Base-by-base conservation (phyloP, 2,329 filamentous ascomycete genomes). In the Paramyrothecium roridum region DNA sequence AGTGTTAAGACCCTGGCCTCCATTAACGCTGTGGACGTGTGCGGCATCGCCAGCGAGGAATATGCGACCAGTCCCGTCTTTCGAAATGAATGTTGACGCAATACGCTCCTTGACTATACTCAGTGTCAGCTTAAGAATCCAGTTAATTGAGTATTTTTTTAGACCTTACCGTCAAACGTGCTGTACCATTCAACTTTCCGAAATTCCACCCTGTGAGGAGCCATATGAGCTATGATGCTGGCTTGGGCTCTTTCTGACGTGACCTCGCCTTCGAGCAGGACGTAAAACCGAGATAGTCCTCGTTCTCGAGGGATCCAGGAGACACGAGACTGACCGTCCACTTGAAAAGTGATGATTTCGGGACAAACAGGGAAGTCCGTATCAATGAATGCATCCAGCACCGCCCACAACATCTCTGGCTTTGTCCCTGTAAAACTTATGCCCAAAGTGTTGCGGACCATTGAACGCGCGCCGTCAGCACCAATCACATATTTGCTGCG, bases 1-100 rank as follows among this genome's bases (percentile, higher is more conserved):
- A 0, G 81, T 84, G 59, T 85, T 85, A 60, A 85, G 73, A 1
- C 83, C 82, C 58, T 84, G 81, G 0, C 81, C 82, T 0, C 81
- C 82, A 10, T 81, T 80, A 37, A 80, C 79, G 1, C 74, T 80
- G 55, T 84, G 80, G 3, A 81, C 80, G 54, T 85, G 82, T 1
- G 80, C 80, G 0, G 81, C 80, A 54, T 85, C 83, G 3, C 82
- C 82, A 8, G 78, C 80, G 1, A 85, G 68, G 48, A 84, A 75
- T 4, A 80, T 70, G 10, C 78, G 73, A 3, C 78, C 79, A 4
- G 63, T 59, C 10, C 76, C 74, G 40, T 68, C 63, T 17, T 64
- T 68, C 6, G 73, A 74, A 12, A 76, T 64, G 40, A 77, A 77
- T 0, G 68, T 70, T 0, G 67, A 33, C 4, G 30, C 65, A 48